Base-by-base conservation (phyloP, 2,329 filamentous ascomycete species). In the Colletotrichum magnum region DNA sequence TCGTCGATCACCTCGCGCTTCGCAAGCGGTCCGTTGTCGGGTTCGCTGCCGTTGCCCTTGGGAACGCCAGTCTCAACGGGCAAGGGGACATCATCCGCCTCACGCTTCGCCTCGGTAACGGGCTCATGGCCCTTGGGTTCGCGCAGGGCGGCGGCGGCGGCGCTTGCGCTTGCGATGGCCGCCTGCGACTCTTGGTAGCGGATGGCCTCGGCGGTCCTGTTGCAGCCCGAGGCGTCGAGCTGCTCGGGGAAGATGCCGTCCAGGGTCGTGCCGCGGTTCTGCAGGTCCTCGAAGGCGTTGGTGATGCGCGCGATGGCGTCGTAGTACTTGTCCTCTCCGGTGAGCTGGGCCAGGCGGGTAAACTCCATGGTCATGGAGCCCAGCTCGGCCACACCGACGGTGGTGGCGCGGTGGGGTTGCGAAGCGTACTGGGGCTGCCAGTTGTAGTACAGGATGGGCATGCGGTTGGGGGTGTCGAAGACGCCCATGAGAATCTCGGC, bases 401-500 rank as follows among this genome's bases (percentile, higher is more conserved):
- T 80, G 68, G 84, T 82, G 1, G 93, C 93, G 26, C 87, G 86
- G 73, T 90, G 91, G 6, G 90, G 88, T 72, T 90, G 87, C 4
- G 87, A 88, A 10, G 88, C 87, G 74, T 85, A 89, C 16, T 86
- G 81, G 72, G 92, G 93, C 74, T 89, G 88, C 93, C 93, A 97
- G 71, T 87, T 83, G 80, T 95, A 97, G 79, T 91, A 94, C 5
- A 94, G 87, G 6, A 94, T 82, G 3, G 95, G 95, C 93, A 98
- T 97, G 74, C 94, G 90, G 79, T 98, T 98, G 1, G 95, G 95
- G 0, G 95, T 98, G 79, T 97, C 94, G 75, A 97, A 97, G 4
- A 92, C 88, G 61, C 92, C 90, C 83, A 95, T 94, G 39, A 97
- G 83, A 69, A 97, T 87, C 74, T 95, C 92, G 47, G 90, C 94